These are phyloP conservation scores for Apostasia ramifera DNA, from an alignment of 106 monocot genomes.

Conservation along the genomic window DNA sequence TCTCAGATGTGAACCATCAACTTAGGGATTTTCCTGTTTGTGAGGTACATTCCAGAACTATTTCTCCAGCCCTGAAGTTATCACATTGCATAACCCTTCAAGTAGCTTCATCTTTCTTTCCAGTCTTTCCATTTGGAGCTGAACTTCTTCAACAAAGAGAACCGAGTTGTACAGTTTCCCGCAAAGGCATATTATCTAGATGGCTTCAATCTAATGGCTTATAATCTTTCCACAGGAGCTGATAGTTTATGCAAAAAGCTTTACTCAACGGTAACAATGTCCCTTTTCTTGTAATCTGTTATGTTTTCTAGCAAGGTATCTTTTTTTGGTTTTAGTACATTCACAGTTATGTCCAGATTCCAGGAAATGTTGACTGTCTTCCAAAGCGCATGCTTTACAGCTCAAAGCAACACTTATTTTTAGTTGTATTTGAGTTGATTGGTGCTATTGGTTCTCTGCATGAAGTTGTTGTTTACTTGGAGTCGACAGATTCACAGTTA, in stretches of 20 bases:
- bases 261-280: constrained; percentile 59
- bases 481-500: constrained; percentile 68
- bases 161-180: constrained; percentile 86
- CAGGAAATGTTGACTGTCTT: constrained; percentile 81
- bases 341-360: constrained; percentile 42
- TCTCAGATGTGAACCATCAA: constrained; percentile 56
- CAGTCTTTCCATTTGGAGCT: constrained; percentile 97
- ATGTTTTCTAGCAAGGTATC: not conserved
- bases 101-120: constrained; percentile 14
- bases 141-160: constrained; percentile 93
- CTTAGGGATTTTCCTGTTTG: constrained; percentile 91
- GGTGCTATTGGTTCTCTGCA: constrained; percentile 51
- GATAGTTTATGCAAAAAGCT: constrained; percentile 92
- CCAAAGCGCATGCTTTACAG: constrained; percentile 83
- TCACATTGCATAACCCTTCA: constrained; percentile 6
- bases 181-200: constrained; percentile 86
- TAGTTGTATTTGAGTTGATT: constrained; percentile 75
- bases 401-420: constrained; percentile 87
- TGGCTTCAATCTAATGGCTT: constrained; percentile 92
- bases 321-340: constrained; percentile 4
- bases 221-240: constrained; percentile 77
- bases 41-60: constrained; percentile 34
- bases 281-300: not conserved
- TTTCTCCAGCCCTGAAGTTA: not conserved
- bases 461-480: constrained; percentile 97